phyloP scores from a whole-genome alignment of 805 yeast genomes.

The Candida silvicultrix region DNA sequence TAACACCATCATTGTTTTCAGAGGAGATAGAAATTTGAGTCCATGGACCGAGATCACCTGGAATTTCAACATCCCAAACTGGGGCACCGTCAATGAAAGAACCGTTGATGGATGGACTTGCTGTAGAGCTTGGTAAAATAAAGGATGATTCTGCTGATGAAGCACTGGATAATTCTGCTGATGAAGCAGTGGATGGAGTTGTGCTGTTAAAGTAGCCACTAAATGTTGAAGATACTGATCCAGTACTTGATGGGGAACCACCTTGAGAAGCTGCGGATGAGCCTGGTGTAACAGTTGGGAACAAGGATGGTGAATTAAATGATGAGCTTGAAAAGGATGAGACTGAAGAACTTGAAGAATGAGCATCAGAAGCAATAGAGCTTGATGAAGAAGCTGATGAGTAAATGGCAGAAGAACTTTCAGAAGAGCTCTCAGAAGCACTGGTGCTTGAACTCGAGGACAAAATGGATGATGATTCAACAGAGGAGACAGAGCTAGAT shows the following conservation, averaged over 20 bases:
- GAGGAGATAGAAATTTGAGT: neutral
- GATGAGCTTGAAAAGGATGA: slow-evolving; percentile 17
- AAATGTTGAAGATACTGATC: neutral
- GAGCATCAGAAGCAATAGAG: neutral
- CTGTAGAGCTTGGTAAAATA: neutral
- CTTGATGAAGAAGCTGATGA: neutral
- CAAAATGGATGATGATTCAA: neutral
- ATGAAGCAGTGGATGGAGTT: neutral
- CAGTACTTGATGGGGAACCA: neutral
- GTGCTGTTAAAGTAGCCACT: neutral
- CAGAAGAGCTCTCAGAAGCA: too few species aligned
- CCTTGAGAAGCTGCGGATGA: neutral
- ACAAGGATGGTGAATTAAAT: slow-evolving; percentile 4
- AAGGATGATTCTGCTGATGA: neutral
- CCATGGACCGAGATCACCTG: slow-evolving; percentile 2
- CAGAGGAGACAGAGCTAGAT: neutral
- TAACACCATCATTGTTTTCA: neutral
- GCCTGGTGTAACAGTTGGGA: neutral
- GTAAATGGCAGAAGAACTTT: neutral
- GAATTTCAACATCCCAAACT: slow-evolving; percentile 1
- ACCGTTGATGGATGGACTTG: slow-evolving; percentile 2
- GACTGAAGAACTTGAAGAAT: neutral
- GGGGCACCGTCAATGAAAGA: slow-evolving; percentile 1
- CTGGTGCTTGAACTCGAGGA: neutral
- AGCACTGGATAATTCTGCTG: neutral